phyloP scores from a whole-genome alignment of 169 alveolate genomes.

The Neospora caninum region DNA sequence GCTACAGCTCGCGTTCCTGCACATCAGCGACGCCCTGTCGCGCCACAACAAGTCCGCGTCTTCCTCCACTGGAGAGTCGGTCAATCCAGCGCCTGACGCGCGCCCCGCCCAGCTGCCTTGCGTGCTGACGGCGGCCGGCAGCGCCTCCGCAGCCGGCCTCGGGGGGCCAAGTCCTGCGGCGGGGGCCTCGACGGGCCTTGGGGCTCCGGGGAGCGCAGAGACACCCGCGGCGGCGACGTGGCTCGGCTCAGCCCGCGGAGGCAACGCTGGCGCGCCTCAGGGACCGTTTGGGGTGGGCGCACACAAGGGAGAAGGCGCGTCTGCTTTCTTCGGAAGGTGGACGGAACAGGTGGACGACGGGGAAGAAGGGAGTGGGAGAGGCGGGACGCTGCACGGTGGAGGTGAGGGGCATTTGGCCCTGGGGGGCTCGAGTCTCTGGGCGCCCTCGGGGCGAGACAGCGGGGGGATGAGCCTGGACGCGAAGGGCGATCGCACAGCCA shows the following conservation, averaged over 20 bases:
- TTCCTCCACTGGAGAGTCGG: background rate
- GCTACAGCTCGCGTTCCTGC: slow-evolving; percentile 57
- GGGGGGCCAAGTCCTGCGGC: too few relatives aligned
- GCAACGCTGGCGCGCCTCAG: background rate
- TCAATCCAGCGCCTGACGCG: background rate
- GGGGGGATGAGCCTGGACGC: background rate
- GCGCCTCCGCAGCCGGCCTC: background rate
- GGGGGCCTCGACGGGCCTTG: too few relatives aligned
- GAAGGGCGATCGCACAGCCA: background rate
- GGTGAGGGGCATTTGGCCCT: too few relatives aligned
- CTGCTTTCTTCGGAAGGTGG: background rate
- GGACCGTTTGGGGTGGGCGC: background rate
- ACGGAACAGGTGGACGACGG: too few relatives aligned
- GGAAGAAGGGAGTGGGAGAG: background rate
- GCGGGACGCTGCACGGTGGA: background rate
- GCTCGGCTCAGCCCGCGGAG: background rate
- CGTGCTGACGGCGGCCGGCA: background rate
- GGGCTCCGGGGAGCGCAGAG: background rate
- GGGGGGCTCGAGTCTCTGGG: background rate
- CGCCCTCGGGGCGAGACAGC: background rate
- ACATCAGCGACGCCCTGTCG: slow-evolving; percentile 34
- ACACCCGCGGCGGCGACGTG: slow-evolving; percentile 30
- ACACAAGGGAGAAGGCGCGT: background rate
- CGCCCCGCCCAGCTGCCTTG: background rate
- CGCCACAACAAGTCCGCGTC: slow-evolving; percentile 3